These are phyloP conservation scores for Neurospora sp. DNA, from an alignment of 495 filamentous ascomycete genomes.

Conservation along the genomic window DNA sequence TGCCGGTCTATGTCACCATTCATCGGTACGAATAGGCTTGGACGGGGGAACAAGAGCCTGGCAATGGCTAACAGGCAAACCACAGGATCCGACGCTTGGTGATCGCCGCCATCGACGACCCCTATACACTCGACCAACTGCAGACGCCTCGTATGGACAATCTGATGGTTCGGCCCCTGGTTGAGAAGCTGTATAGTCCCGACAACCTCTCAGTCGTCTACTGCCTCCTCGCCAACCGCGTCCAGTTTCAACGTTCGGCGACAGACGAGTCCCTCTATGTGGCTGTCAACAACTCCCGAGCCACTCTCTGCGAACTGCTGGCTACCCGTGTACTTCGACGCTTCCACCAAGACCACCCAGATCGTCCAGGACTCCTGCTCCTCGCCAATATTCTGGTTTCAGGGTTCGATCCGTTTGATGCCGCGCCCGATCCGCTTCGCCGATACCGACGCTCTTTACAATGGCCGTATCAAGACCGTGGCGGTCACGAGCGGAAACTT, in stretches of 20 bases:
- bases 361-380: conserved; percentile 43
- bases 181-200: conserved; percentile 48
- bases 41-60: conserved; percentile 23
- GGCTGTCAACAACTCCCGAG: conserved; percentile 49
- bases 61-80: conserved; percentile 12
- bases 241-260: conserved; percentile 53
- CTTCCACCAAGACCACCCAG: conserved; percentile 49
- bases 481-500: conserved; percentile 44
- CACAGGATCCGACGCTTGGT: conserved; percentile 20
- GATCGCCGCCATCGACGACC: conserved; percentile 39
- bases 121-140: conserved; percentile 50
- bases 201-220: conserved; percentile 51
- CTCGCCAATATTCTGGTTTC: conserved; percentile 52
- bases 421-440: conserved; percentile 41
- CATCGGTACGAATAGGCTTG: conserved; percentile 24
- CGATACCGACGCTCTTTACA: conserved; percentile 24
- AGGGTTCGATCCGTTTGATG: conserved; percentile 53
- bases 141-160: conserved; percentile 48
- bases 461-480: conserved; percentile 37
- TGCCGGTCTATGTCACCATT: conserved; percentile 38
- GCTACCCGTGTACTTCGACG: conserved; percentile 48
- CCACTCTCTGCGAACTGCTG: conserved; percentile 50
- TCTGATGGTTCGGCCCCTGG: conserved; percentile 46
- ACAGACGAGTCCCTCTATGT: conserved; percentile 45
- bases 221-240: conserved; percentile 53